Evolutionary conservation across 495 filamentous ascomycete genomes (phyloP), one percentile per base, ranked within the genome.

Genomic region (Sporormia fimetaria): DNA sequence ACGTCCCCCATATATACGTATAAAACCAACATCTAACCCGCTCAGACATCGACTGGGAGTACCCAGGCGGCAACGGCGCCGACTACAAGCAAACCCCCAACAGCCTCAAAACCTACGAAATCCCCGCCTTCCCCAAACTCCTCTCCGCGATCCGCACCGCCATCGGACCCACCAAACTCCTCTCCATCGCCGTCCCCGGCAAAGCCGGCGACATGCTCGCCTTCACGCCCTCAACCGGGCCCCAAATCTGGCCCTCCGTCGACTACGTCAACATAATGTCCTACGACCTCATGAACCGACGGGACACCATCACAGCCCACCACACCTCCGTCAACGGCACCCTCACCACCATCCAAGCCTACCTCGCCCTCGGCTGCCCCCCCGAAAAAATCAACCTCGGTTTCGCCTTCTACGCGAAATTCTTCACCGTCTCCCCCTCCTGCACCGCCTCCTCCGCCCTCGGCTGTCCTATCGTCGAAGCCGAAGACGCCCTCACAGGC

Each of bases 31-130:
- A 7, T n/a, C 8, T 35, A 26, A 31, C 25, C 7, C 24, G 26
- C 10, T 57, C 71, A 57, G 81, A 87, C 43, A 74, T 85, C 40
- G 80, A 87, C 54, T 87, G 81, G 81, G 80, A 87, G 49, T 87
- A 84, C 54, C 80, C 81, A 1, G 80, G 79, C 21, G 81, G 81
- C 29, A 84, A 87, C 54, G 81, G 81, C 16, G 70, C 79, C 34
- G 78, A 84, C 57, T 87, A 84, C 66, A 83, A 78, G 42, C 47
- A 69, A 37, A 54, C 68, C 6, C 76, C 80, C n/a, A 85, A 84
- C 60, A 60, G 64, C 0, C 53, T 60, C 18, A 77, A 76, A 41
- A 57, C 61, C 10, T 71, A 66, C 64, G 75, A 87, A 51, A 74
- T 83, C 31, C 57, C 65, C 33, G 73, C 74, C 2, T 85, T 76